Percentiles rank a stretch among this genome's conserved stretches.
These are phyloP conservation scores for Wickerhamiella occidentalis DNA, from an alignment of 805 yeast species.

Conservation along the genomic window DNA sequence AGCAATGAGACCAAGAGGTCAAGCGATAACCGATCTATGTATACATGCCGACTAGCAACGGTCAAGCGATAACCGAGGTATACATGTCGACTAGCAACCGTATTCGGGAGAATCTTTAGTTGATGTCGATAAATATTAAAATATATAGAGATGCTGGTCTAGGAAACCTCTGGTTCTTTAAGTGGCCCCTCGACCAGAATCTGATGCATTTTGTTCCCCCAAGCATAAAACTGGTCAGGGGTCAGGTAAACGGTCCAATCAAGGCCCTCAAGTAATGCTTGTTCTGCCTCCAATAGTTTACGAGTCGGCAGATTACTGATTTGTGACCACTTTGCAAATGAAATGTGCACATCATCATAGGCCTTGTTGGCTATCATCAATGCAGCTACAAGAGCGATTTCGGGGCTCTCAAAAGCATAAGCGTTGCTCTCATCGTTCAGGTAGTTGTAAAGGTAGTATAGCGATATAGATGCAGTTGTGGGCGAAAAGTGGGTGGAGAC, in stretches of 20 bases:
- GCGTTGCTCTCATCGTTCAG: background rate
- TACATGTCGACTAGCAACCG: too few species aligned
- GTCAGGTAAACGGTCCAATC: background rate
- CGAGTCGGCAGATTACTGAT: slow-evolving; percentile 1
- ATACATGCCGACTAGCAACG: too few species aligned
- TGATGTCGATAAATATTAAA: background rate
- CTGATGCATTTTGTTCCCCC: slow-evolving; percentile 7
- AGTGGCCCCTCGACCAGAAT: background rate
- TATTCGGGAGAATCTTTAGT: too few species aligned
- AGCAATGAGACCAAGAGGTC: too few species aligned
- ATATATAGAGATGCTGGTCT: background rate
- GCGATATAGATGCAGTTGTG: slow-evolving; percentile 3
- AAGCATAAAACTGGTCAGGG: slow-evolving; percentile 2
- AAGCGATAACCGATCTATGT: too few species aligned
- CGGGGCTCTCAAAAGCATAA: background rate
- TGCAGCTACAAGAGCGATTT: background rate
- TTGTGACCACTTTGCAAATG: background rate
- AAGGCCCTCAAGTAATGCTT: background rate
- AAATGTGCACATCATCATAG: slow-evolving; percentile 1
- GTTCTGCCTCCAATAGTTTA: slow-evolving; percentile 5
- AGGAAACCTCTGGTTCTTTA: background rate
- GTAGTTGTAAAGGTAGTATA: background rate
- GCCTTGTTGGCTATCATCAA: slow-evolving; percentile 7
- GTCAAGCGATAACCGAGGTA: too few species aligned
- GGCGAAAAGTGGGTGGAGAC: background rate